Conservation (phyloP, 176 grass and related monocot genomes). For the Thalia dealbata region DNA sequence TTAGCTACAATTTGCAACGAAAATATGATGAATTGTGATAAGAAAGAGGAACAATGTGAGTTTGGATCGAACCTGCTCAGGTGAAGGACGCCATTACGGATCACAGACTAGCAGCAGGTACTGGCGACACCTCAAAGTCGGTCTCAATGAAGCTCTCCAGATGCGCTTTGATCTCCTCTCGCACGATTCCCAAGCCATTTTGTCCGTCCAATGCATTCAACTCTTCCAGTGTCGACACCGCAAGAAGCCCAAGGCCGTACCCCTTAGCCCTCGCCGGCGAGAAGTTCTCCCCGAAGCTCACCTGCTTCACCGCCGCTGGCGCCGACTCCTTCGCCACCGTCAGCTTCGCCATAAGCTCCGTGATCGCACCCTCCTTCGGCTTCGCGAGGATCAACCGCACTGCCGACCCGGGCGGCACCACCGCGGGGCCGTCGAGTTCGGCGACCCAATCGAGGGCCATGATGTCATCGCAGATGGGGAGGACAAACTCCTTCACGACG, state of each 20-base stretch:
- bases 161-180: slow-evolving; percentile 48
- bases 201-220: slow-evolving; percentile 52
- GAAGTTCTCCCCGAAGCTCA: slow-evolving; percentile 88
- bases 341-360: slow-evolving; percentile 34
- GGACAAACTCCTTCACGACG: slow-evolving; percentile 46
- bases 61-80: background rate
- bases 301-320: slow-evolving; percentile 18
- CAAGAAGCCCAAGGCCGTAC: slow-evolving; percentile 64
- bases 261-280: slow-evolving; percentile 81
- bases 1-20: no score
- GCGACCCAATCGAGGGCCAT: slow-evolving; percentile 74
- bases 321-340: slow-evolving; percentile 31
- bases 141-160: slow-evolving; percentile 58
- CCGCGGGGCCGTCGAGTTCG: slow-evolving; percentile 14
- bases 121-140: slow-evolving; percentile 45
- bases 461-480: slow-evolving; percentile 35
- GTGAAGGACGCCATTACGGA: slow-evolving; percentile 27
- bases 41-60: no score
- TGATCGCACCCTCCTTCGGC: slow-evolving; percentile 37
- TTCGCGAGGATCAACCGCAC: slow-evolving; percentile 64
- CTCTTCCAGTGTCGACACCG: slow-evolving; percentile 42
- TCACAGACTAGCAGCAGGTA: slow-evolving; percentile 43
- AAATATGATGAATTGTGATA: no score
- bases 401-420: slow-evolving; percentile 33
- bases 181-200: slow-evolving; percentile 38